These are phyloP conservation scores for Lichenothelia convexa DNA, from an alignment of 495 filamentous ascomycete species.

Conservation along the genomic window DNA sequence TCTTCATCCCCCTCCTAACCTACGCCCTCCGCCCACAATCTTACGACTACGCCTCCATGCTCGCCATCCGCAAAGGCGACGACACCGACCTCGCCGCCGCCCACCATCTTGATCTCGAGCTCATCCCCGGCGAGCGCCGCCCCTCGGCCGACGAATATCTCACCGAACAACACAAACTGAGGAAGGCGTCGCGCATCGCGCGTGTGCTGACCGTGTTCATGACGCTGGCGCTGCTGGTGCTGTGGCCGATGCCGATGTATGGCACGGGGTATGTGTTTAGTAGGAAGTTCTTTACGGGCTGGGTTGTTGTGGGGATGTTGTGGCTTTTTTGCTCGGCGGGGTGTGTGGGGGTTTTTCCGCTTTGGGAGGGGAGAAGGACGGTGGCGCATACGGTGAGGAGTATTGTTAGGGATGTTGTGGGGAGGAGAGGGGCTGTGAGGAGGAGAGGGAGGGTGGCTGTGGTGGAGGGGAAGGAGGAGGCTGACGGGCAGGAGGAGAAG, in stretches of 20 bases:
- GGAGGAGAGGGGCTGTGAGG: conserved; percentile 27
- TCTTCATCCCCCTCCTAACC: conserved; percentile 68
- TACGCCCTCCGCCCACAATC: conserved; percentile 54
- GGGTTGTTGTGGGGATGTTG: conserved; percentile 68
- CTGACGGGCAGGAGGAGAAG: too few species aligned
- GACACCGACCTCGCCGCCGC: conserved; percentile 56
- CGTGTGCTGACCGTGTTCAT: conserved; percentile 57
- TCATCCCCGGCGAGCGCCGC: conserved; percentile 36
- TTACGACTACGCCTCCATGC: conserved; percentile 85
- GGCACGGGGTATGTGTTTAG: conserved; percentile 73
- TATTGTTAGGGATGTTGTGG: conserved; percentile 52
- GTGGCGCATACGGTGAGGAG: conserved; percentile 43
- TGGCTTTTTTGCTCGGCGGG: conserved; percentile 65
- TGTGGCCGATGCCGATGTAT: conserved; percentile 96
- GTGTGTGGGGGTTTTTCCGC: conserved; percentile 58
- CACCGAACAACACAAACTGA: conserved; percentile 47
- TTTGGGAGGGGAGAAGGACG: conserved; percentile 62
- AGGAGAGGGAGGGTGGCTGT: conserved; percentile 8
- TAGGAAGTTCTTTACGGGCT: conserved; percentile 83
- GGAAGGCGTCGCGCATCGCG: conserved; percentile 58
- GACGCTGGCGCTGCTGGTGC: conserved; percentile 57
- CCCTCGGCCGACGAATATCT: conserved; percentile 28
- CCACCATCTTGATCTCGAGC: conserved; percentile 54
- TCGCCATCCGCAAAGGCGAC: conserved; percentile 62
- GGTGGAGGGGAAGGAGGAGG: too few species aligned